These are phyloP conservation scores for Magnaporthiopsis rhizophila DNA, from an alignment of 2,329 filamentous ascomycete genomes.

Conservation along the genomic window DNA sequence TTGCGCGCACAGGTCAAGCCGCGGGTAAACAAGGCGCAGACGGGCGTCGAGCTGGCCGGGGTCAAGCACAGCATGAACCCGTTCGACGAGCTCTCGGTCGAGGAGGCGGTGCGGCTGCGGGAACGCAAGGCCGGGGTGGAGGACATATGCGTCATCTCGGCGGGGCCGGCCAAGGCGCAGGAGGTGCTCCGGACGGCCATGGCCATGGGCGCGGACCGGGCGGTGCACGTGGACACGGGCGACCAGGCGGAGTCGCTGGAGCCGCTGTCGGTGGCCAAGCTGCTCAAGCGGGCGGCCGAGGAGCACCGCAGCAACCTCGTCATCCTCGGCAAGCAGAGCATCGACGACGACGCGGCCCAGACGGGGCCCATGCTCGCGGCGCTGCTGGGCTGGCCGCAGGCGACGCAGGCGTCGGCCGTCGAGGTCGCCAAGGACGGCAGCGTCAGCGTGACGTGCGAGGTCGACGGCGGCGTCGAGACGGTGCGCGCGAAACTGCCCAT, in stretches of 20 bases:
- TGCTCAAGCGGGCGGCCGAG: slow-evolving; percentile 72
- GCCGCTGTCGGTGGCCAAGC: slow-evolving; percentile 85
- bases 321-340: slow-evolving; percentile 93
- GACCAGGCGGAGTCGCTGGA: slow-evolving; percentile 73
- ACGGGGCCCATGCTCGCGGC: slow-evolving; percentile 98
- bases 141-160: slow-evolving; percentile 85
- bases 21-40: slow-evolving; percentile 64
- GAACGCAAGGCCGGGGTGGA: slow-evolving; percentile 80
- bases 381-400: slow-evolving; percentile 85
- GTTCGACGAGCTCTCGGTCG: slow-evolving; percentile 96
- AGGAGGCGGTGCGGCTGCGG: slow-evolving; percentile 90
- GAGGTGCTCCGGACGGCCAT: slow-evolving; percentile 92
- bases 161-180: slow-evolving; percentile 77
- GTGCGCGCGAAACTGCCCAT: slow-evolving; percentile 78
- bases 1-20: slow-evolving; percentile 49
- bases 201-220: slow-evolving; percentile 96
- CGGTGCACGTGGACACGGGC: slow-evolving; percentile 75
- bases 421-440: slow-evolving; percentile 62
- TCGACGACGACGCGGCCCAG: slow-evolving; percentile 92
- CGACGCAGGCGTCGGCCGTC: slow-evolving; percentile 84
- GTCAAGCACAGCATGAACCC: slow-evolving; percentile 99
- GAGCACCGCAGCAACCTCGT: slow-evolving; percentile 86
- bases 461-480: slow-evolving; percentile 92
- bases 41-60: slow-evolving; percentile 81
- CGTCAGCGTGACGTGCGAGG: slow-evolving; percentile 78